Evolutionary conservation across 2,329 filamentous ascomycete species (phyloP), one percentile per base, ranked within the genome.

Genomic region (Talaromyces islandicus): DNA sequence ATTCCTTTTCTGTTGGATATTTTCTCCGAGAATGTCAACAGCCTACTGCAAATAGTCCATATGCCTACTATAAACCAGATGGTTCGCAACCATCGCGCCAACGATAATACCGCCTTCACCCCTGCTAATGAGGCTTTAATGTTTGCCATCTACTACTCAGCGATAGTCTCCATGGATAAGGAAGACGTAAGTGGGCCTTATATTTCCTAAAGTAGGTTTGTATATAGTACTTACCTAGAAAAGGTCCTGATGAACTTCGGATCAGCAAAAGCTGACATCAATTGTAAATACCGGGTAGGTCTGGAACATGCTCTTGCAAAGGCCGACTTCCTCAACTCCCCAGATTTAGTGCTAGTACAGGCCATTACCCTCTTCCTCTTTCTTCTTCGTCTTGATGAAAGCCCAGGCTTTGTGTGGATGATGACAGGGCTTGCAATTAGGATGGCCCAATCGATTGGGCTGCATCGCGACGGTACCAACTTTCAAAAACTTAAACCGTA

Each of bases 91-190:
- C 69, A 77, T 32, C 76, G 74, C 1, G 68, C n/a, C 59, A 67
- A 62, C 32, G 68, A 73, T 27, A 63, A 67, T 46, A 65, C 68
- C 2, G 59, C 59, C 4, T 65, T 81, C 0, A 72, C 75, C 0
- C 76, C 78, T 1, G 70, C 76, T 2, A 75, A 82, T 51, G 80
- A 85, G 61, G 82, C 83, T 1, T 66, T 86, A 50, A 70, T 85
- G 68, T 84, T 85, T 65, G 73, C 82, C 0, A 82, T 86, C 6
- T 85, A 84, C 69, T 85, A 84, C 63, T 78, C 81, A 0, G 78
- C 82, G 0, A 70, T 85, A 7, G 79, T 76, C 0, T 84, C 82
- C 0, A 83, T 85, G 81, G 82, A 84, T 10, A 81, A 83, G 4
- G 80, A 84, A 0, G 82, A 85, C 68, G 81, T 83, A 52, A 52